Percentiles rank a stretch among this genome's conserved stretches.
Conservation (phyloP, 2,329 filamentous ascomycete species). For the Trichophyton verrucosum region DNA sequence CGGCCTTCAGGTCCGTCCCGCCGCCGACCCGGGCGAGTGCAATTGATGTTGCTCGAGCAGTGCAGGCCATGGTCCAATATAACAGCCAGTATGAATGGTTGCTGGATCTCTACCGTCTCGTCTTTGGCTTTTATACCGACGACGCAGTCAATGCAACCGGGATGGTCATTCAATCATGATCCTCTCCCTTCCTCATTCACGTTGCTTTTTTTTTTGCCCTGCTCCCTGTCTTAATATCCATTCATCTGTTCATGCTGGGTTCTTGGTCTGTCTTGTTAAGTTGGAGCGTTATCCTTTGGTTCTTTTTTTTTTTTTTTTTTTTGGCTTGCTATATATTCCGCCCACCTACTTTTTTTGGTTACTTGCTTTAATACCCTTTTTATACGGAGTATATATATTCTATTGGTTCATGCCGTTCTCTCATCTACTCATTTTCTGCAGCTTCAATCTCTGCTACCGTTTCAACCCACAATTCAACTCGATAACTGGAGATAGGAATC, state of each 20-base stretch:
- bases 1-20: slow-evolving; percentile 44
- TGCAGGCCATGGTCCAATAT: slow-evolving; percentile 56
- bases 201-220: background rate
- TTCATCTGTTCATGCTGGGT: background rate
- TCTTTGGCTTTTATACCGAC: slow-evolving; percentile 73
- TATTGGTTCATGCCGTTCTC: background rate
- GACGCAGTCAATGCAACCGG: slow-evolving; percentile 59
- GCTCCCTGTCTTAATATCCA: background rate
- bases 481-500: background rate
- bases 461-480: background rate
- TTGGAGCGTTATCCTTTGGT: background rate
- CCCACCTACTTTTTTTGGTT: background rate
- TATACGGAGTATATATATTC: background rate
- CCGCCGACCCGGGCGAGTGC: slow-evolving; percentile 36
- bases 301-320: background rate
- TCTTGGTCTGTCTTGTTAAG: background rate
- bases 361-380: background rate
- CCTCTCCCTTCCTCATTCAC: too few species aligned
- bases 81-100: slow-evolving; percentile 67
- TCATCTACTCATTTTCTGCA: background rate
- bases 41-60: slow-evolving; percentile 66
- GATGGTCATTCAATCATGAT: slow-evolving; percentile 32
- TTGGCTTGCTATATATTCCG: background rate
- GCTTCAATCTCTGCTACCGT: background rate
- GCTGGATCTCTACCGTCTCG: slow-evolving; percentile 66